Evolutionary conservation across 345 rosid species (phyloP).

Genomic region (Camelina laxa): DNA sequence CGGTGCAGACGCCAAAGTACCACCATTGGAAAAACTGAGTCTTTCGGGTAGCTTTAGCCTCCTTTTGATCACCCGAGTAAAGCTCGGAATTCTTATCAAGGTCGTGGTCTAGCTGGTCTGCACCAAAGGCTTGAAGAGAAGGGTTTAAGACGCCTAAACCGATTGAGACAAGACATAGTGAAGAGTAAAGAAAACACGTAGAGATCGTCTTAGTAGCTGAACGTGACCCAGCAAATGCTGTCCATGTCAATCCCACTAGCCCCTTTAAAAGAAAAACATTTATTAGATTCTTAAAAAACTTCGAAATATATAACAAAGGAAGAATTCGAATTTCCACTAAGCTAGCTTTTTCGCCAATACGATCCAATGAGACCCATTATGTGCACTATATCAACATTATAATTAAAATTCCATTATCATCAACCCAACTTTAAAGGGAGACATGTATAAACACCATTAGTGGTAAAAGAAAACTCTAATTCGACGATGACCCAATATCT

Average conservation of each 20-base stretch:
- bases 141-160: conserved; percentile 91
- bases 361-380: conserved; percentile 32
- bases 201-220: conserved; percentile 55
- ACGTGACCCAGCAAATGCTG: conserved; percentile 67
- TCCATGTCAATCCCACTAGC: conserved; percentile 78
- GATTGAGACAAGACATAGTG: conserved; percentile 74
- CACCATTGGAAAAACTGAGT: conserved; percentile 82
- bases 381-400: conserved; percentile 28
- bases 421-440: neutral
- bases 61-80: conserved; percentile 49
- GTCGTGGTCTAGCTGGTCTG: conserved; percentile 68
- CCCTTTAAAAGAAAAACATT: conserved; percentile 54
- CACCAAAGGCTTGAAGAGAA: conserved; percentile 91
- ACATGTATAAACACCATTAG: conserved; percentile 10
- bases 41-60: conserved; percentile 55
- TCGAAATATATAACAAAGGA: neutral
- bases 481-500: conserved; percentile 4
- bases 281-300: neutral
- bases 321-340: conserved; percentile 23
- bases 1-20: conserved; percentile 86
- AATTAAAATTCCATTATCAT: conserved; percentile 23
- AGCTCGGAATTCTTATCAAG: conserved; percentile 51
- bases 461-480: conserved; percentile 13
- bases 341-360: conserved; percentile 24
- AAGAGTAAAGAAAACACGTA: conserved; percentile 62